Evolutionary conservation across 768 basidiomycete species (phyloP).

Genomic region (Lactarius vividus): DNA sequence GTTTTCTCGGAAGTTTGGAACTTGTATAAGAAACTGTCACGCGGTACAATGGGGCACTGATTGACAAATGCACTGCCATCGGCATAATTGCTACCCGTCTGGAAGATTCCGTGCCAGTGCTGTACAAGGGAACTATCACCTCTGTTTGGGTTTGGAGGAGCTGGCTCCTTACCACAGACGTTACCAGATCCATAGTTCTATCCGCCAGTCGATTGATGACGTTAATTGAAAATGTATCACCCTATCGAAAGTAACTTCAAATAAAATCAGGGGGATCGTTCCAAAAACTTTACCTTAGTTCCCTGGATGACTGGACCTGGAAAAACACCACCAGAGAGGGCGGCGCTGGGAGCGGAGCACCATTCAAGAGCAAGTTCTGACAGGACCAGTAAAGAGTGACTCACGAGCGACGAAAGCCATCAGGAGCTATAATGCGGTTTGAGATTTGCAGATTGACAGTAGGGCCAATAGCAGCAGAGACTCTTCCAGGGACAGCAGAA

Average conservation of each 20-base stretch:
- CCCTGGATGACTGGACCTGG: slow-evolving; percentile 29
- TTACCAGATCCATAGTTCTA: slow-evolving; percentile 44
- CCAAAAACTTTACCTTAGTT: no score
- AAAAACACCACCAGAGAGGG: slow-evolving; percentile 39
- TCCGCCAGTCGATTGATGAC: slow-evolving; percentile 45
- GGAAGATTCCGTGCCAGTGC: slow-evolving; percentile 57
- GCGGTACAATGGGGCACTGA: slow-evolving; percentile 47
- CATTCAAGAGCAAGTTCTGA: background rate
- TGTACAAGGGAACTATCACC: slow-evolving; percentile 25
- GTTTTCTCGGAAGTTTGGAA: slow-evolving; percentile 36
- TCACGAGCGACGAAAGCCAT: slow-evolving; percentile 27
- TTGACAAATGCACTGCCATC: slow-evolving; percentile 43
- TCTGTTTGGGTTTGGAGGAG: background rate
- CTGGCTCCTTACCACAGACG: slow-evolving; percentile 42
- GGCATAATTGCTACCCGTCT: slow-evolving; percentile 41
- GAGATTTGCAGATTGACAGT: slow-evolving; percentile 26
- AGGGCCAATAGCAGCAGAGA: slow-evolving; percentile 28
- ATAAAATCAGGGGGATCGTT: no score
- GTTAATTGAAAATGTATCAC: slow-evolving; percentile 41
- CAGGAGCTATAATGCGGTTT: slow-evolving; percentile 27
- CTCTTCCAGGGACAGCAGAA: no score
- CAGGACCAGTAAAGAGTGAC: background rate
- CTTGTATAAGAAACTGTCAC: slow-evolving; percentile 42
- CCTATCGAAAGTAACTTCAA: slow-evolving; percentile 33
- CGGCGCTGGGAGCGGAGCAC: slow-evolving; percentile 33